Percentiles rank a stretch among this genome's conserved stretches.
Evolutionary conservation across 179 eudicot species (phyloP).

Genomic region (Vitellaria paradoxa): DNA sequence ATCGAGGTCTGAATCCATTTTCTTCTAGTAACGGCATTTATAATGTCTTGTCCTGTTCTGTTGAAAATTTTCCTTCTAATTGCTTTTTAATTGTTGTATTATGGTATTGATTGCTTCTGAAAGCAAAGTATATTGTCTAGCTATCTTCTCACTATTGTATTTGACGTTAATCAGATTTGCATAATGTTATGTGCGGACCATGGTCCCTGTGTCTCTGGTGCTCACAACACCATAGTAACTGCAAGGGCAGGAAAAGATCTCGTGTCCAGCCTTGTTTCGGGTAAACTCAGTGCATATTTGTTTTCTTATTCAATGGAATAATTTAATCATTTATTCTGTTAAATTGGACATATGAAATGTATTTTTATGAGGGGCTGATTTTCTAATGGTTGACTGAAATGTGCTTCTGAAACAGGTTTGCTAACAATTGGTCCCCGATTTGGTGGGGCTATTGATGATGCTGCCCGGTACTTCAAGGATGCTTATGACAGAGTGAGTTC

Average conservation of each 20-base stretch:
- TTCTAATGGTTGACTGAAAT: constrained; percentile 6
- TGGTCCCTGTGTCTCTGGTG: constrained; percentile 99
- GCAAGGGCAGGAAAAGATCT: constrained; percentile 99
- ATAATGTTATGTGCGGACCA: constrained; percentile 98
- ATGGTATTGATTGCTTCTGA: not conserved
- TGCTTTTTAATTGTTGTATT: not conserved
- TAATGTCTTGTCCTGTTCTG: not conserved
- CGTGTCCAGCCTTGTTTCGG: constrained; percentile 96
- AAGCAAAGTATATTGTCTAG: not conserved
- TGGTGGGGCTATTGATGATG: constrained; percentile 99
- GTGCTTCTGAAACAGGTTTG: constrained; percentile 53
- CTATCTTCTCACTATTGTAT: constrained; percentile 12
- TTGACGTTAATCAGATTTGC: constrained; percentile 61
- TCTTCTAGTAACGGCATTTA: not conserved
- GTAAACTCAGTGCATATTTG: constrained; percentile 27
- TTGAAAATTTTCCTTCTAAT: not conserved
- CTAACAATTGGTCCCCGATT: constrained; percentile 97
- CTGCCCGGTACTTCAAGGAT: constrained; percentile 98
- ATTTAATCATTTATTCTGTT: too few species aligned
- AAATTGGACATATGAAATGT: not conserved
- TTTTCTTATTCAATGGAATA: too few species aligned
- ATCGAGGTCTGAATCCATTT: constrained; percentile 63
- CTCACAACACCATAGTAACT: constrained; percentile 96
- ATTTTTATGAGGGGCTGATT: not conserved
- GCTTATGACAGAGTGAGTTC: constrained; percentile 84